Evolutionary conservation across 371 early-diverging fungal genomes (phyloP).

Genomic region (Furculomyces boomerangus): DNA sequence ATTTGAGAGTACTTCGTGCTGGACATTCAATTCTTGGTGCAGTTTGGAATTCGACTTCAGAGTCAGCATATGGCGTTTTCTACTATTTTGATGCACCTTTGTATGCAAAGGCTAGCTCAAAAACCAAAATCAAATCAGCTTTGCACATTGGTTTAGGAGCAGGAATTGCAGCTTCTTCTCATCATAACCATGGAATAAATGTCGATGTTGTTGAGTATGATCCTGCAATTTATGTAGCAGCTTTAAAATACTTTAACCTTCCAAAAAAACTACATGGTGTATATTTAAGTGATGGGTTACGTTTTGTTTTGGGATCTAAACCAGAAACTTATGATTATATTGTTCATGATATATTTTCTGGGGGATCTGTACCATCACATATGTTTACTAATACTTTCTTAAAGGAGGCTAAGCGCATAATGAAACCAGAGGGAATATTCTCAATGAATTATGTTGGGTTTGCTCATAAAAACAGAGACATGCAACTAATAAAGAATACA

Average conservation of each 20-base stretch:
- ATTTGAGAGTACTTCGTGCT: conserved; percentile 34
- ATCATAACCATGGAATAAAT: conserved; percentile 29
- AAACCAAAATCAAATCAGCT: conserved; percentile 13
- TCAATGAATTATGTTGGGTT: conserved; percentile 50
- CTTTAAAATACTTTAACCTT: conserved; percentile 41
- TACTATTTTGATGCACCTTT: conserved; percentile 45
- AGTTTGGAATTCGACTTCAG: conserved; percentile 31
- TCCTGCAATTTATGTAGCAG: conserved; percentile 39
- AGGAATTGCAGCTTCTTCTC: conserved; percentile 50
- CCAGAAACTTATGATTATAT: conserved; percentile 46
- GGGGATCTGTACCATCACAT: conserved; percentile 44
- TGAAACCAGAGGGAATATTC: conserved; percentile 54
- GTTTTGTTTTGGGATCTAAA: conserved; percentile 29
- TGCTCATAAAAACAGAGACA: conserved; percentile 11
- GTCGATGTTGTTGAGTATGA: conserved; percentile 68
- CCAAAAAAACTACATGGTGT: conserved; percentile 28
- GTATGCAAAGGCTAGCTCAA: conserved; percentile 15
- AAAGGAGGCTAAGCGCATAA: conserved; percentile 29
- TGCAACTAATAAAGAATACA: conserved; percentile 4
- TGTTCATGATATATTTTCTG: conserved; percentile 77
- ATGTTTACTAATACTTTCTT: conserved; percentile 53
- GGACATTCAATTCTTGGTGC: conserved; percentile 74
- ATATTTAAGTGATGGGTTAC: conserved; percentile 48
- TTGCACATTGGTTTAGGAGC: conserved; percentile 52
- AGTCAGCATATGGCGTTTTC: conserved; percentile 53